Conservation (phyloP, 2,329 filamentous ascomycete species). For the Lachnellula cervina region DNA sequence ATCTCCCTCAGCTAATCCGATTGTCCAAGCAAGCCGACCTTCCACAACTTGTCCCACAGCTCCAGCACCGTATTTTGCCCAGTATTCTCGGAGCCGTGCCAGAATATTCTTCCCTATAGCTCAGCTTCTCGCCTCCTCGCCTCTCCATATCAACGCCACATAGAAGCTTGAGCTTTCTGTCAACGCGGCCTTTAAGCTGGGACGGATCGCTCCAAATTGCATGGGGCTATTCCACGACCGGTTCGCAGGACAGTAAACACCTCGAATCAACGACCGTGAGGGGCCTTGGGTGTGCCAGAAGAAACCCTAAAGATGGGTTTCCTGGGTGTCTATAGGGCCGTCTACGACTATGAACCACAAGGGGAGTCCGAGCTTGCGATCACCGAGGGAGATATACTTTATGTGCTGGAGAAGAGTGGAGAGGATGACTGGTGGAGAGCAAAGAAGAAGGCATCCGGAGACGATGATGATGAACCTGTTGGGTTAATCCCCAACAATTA, state of each 20-base stretch:
- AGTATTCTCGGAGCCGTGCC: neutral
- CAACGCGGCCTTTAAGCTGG: constrained; percentile 21
- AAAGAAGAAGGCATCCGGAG: constrained; percentile 37
- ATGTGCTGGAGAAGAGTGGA: constrained; percentile 67
- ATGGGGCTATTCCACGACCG: constrained; percentile 22
- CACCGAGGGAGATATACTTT: constrained; percentile 80
- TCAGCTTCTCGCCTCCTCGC: neutral
- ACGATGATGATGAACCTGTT: constrained; percentile 34
- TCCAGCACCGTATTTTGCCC: neutral
- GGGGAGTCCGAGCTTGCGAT: constrained; percentile 81
- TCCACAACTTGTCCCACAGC: neutral
- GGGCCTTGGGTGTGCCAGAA: constrained; percentile 11
- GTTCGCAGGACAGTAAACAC: constrained; percentile 23
- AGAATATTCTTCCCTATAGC: neutral
- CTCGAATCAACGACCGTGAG: constrained; percentile 16
- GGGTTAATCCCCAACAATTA: constrained; percentile 82
- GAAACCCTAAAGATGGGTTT: constrained; percentile 65
- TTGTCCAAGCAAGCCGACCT: neutral
- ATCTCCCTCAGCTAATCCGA: neutral
- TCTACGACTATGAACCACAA: constrained; percentile 91
- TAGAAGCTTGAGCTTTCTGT: constrained; percentile 1
- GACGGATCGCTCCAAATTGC: constrained; percentile 21
- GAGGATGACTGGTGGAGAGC: constrained; percentile 78
- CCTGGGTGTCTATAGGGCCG: constrained; percentile 79
- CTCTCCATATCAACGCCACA: neutral